Base-by-base conservation (phyloP, 2,329 filamentous ascomycete species). In the Blumeria hordei region DNA sequence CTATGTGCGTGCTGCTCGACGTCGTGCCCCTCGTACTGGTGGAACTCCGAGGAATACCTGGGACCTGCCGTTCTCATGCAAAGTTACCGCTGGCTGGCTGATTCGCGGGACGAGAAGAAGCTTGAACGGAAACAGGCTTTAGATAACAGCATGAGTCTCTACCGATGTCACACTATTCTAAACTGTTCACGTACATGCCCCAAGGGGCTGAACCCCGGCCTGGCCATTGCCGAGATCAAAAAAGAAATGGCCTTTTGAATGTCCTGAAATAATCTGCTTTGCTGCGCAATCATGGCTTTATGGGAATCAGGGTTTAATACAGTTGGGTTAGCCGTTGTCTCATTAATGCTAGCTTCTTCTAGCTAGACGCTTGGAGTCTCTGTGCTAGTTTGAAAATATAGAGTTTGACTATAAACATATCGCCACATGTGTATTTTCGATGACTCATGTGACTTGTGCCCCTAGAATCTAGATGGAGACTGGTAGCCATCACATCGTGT, bases 1-100 rank as follows among this genome's bases (percentile, higher is more conserved):
- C 83, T 98, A 57, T 98, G 92, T 76, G 90, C 90, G 64, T 98
- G 92, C 81, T 98, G 92, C 81, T 92, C 85, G 62, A 98, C 92
- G 21, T 94, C 90, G 50, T 98, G 92, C 77, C 92, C 92, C n/a
- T 95, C 88, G 16, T 98, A 98, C 77, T 98, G 92, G 92, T 98
- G 92, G 92, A 98, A 98, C 76, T 81, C 83, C 63, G 88, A 96
- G 72, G 88, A 96, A 71, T 98, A 98, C 74, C 85, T 98, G 53
- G 92, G 92, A 60, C 92, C 92, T 57, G 92, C 92, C 62, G 86
- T 98, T 58, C 83, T 98, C 54, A 80, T 98, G 62, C 92, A 98
- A 73, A 94, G 88, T 8, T 98, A 96, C 80, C 81, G 90, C 67
- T 98, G 92, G 92, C 76, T 98, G 62, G 84, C 82, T 66, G 92